phyloP scores from a whole-genome alignment of 495 filamentous ascomycete genomes.

The Acidomyces sp. region DNA sequence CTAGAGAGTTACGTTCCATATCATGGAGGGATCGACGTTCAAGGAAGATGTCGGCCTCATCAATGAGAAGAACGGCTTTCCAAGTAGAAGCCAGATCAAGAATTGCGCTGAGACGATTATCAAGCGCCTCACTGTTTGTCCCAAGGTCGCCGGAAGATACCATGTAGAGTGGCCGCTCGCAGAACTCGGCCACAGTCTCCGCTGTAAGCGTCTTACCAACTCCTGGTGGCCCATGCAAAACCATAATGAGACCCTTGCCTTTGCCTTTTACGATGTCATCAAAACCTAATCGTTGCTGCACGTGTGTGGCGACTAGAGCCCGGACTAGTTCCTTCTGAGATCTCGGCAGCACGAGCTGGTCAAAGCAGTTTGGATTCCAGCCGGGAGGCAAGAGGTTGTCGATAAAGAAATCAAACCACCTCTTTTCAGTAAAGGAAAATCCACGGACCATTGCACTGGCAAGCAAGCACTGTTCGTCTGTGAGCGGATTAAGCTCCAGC shows the following conservation, averaged over 20 bases:
- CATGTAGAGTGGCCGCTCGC: constrained; percentile 15
- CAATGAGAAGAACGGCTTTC: constrained; percentile 15
- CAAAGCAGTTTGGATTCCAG: constrained; percentile 17
- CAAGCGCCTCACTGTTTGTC: constrained; percentile 1
- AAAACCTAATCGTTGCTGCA: constrained; percentile 7
- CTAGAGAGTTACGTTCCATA: constrained; percentile 10
- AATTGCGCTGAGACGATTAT: constrained; percentile 11
- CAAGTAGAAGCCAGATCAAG: constrained; percentile 12
- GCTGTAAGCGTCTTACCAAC: constrained; percentile 20
- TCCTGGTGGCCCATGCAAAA: constrained; percentile 17
- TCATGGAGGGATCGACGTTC: constrained; percentile 11
- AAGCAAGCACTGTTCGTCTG: constrained; percentile 15
- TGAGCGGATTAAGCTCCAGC: constrained; percentile 5
- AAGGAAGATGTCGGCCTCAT: constrained; percentile 17
- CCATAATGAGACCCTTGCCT: constrained; percentile 18
- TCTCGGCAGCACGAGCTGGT: constrained; percentile 14
- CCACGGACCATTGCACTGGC: constrained; percentile 15
- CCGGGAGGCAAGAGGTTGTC: constrained; percentile 6
- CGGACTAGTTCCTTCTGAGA: constrained; percentile 15
- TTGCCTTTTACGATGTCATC: constrained; percentile 20
- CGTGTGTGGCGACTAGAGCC: constrained; percentile 11
- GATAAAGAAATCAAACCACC: constrained; percentile 14
- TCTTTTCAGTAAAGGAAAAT: constrained; percentile 18
- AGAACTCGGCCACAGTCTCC: constrained; percentile 18
- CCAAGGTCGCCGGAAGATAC: constrained; percentile 16